Evolutionary conservation across 495 filamentous ascomycete species (phyloP).

Genomic region (Penicillium coffeae): DNA sequence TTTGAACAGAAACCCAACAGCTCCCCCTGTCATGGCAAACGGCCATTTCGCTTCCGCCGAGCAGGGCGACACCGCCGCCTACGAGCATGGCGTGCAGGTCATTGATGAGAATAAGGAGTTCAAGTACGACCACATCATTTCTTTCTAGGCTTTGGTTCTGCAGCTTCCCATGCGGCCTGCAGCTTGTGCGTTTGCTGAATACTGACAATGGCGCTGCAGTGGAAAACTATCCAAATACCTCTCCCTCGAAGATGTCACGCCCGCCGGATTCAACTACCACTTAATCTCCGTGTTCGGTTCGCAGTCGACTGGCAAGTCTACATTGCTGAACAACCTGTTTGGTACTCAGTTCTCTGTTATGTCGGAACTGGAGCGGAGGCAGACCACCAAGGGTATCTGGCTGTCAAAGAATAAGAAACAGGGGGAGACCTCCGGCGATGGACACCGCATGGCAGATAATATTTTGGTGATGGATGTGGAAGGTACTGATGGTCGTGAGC

Average conservation of each 20-base stretch:
- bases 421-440: conserved; percentile 24
- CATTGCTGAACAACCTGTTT: conserved; percentile 91
- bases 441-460: conserved; percentile 80
- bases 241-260: conserved; percentile 67
- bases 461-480: conserved; percentile 99
- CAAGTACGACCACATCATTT: conserved; percentile 58
- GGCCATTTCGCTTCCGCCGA: conserved; percentile 83
- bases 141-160: neutral
- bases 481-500: conserved; percentile 92
- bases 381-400: conserved; percentile 99
- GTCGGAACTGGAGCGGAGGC: conserved; percentile 82
- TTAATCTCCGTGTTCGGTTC: conserved; percentile 98
- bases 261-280: conserved; percentile 96
- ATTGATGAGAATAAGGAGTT: conserved; percentile 94
- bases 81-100: conserved; percentile 93
- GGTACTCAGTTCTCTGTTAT: conserved; percentile 95
- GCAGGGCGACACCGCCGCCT: conserved; percentile 54
- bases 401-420: conserved; percentile 88
- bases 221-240: conserved; percentile 79
- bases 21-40: conserved; percentile 66
- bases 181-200: neutral
- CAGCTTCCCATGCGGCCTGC: conserved; percentile 1
- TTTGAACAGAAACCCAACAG: conserved; percentile 40
- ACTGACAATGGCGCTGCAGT: conserved; percentile 45
- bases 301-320: conserved; percentile 97